Evolutionary conservation across 169 alveolate genomes (phyloP), one percentile per base, ranked within the genome.

Genomic region (Plasmodium gallinaceum): DNA sequence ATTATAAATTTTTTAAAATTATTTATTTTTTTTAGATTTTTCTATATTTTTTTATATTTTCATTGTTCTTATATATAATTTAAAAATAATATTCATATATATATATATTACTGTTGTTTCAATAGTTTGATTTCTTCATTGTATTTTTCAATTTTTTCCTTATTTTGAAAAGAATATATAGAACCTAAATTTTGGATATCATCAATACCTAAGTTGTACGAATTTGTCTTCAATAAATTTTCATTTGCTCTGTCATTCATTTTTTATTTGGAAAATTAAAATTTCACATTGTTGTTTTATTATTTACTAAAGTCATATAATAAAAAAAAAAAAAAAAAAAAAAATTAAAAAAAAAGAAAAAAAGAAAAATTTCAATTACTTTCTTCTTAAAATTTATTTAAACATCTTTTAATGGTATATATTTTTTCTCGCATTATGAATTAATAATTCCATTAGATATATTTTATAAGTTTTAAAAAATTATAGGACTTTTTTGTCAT

Each of bases 171-270:
- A 46, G 26, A 18, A 42, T 78, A 78, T 3, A 39, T 43, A 22
- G 89, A 78, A n/a, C 89, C 89, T 42, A 78, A 51, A 37, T 78
- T 78, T 12, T 78, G 89, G 42, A 78, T 78, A 22, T 78, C 89
- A 39, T 78, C 89, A 9, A 78, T 37, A 37, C 62, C 74, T n/a
- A 78, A 70, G 65, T 70, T 66, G 61, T 32, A 78, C 16, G 89
- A 18, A 43, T 39, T 78, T 24, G 78, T 70, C 64, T 65, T 68
- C 37, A 78, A 24, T 51, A 65, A 14, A 65, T 26, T 78, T 14
- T 58, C 89, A 58, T 9, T 16, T 42, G 75, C 14, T 7, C 22
- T 48, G 66, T 57, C 26, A 78, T 78, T 78, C 89, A 78, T 78
- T 78, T 54, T 78, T 45, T 54, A 54, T 54, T 32, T 32, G 39